These are phyloP conservation scores for Penicillium nucicola DNA, from an alignment of 495 filamentous ascomycete genomes.

Conservation along the genomic window DNA sequence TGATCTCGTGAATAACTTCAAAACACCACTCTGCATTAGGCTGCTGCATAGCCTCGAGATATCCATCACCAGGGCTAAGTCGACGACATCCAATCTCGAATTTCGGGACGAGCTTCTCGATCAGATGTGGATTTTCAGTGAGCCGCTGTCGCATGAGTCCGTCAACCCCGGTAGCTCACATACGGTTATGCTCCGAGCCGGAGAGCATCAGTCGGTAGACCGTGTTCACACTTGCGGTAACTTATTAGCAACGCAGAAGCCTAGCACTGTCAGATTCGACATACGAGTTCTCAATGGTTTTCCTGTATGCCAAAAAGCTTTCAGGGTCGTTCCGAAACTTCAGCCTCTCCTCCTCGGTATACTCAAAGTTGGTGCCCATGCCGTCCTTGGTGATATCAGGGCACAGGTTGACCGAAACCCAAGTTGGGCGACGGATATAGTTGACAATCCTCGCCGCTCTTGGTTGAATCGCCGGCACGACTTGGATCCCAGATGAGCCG, in stretches of 20 bases:
- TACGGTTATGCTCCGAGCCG: slow-evolving; percentile 3
- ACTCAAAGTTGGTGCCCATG: slow-evolving; percentile 30
- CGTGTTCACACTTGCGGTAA: too few species aligned
- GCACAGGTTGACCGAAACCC: slow-evolving; percentile 4
- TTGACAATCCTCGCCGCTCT: slow-evolving; percentile 27
- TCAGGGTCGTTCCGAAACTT: slow-evolving; percentile 7
- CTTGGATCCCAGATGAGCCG: slow-evolving; percentile 46
- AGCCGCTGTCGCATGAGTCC: slow-evolving; percentile 35
- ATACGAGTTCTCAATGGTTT: slow-evolving; percentile 4
- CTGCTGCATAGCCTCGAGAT: slow-evolving; percentile 32
- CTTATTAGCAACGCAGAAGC: too few species aligned
- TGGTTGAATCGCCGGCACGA: slow-evolving; percentile 55
- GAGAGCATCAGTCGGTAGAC: too few species aligned
- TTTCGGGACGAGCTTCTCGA: slow-evolving; percentile 38
- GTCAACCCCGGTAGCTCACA: too few species aligned
- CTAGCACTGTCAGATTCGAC: too few species aligned
- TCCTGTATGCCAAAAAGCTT: slow-evolving; percentile 8
- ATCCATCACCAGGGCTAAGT: slow-evolving; percentile 36
- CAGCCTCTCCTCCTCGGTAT: slow-evolving; percentile 34
- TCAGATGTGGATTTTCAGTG: slow-evolving; percentile 21
- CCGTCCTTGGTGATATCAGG: slow-evolving; percentile 12
- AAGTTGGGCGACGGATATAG: slow-evolving; percentile 24
- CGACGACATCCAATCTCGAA: slow-evolving; percentile 43
- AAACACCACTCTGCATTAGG: slow-evolving; percentile 46
- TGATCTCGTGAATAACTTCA: slow-evolving; percentile 47